phyloP scores from a whole-genome alignment of 305 asterid genomes.

The Withania somnifera region DNA sequence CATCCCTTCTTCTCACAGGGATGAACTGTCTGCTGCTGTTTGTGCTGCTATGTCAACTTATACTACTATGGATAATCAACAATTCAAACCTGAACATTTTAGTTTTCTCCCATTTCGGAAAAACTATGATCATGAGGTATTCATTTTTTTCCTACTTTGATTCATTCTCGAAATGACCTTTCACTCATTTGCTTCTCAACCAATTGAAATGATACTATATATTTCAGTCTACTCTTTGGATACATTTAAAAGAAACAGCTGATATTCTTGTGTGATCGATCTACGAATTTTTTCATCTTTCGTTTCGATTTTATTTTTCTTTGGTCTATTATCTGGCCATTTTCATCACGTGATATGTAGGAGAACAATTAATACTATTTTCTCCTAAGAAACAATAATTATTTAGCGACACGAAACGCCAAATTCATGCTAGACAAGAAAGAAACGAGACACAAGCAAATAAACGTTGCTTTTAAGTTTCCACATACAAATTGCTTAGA shows the following conservation, averaged over 20 bases:
- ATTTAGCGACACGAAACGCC: not conserved
- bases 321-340: not conserved
- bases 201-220: not conserved
- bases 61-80: constrained; percentile 52
- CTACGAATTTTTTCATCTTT: not conserved
- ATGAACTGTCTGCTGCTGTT: constrained; percentile 41
- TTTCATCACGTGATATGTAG: not conserved
- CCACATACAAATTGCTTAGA: constrained; percentile 37
- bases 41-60: constrained; percentile 38
- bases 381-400: not conserved
- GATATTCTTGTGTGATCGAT: not conserved
- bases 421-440: not conserved
- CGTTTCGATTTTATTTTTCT: not conserved
- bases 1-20: constrained; percentile 21
- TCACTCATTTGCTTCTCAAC: not conserved
- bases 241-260: not conserved
- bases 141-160: not conserved
- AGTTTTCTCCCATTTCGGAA: constrained; percentile 58
- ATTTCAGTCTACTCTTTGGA: not conserved
- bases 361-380: not conserved
- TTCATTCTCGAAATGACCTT: not conserved
- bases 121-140: constrained; percentile 64
- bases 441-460: not conserved
- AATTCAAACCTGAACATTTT: constrained; percentile 58
- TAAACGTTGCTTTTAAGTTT: constrained; percentile 14